A percentile compares a stretch with the other conserved stretches of the same genome.
Evolutionary conservation across 345 rosid species (phyloP).

Genomic region (Capsella bursapastoris): DNA sequence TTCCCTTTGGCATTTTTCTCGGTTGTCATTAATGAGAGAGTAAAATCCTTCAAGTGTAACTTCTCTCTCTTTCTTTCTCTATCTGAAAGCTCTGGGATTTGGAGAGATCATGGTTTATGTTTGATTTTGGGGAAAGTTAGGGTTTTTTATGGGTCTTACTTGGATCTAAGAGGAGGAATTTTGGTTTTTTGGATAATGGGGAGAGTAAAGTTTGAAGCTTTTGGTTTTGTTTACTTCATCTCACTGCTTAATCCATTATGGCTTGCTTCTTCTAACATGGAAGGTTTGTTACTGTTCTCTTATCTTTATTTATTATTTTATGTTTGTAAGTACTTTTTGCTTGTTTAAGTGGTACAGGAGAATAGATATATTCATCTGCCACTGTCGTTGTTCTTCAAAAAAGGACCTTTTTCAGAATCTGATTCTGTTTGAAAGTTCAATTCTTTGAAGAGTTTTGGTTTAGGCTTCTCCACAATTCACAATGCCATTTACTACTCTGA

Average conservation of each 20-base stretch:
- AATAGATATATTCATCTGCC: conserved; percentile 18
- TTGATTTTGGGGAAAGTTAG: conserved; percentile 43
- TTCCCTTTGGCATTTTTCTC: conserved; percentile 35
- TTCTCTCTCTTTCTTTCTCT: conserved; percentile 7
- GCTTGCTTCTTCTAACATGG: conserved; percentile 72
- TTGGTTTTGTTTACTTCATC: conserved; percentile 58
- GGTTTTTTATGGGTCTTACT: conserved; percentile 55
- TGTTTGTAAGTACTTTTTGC: conserved; percentile 8
- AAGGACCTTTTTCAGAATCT: conserved; percentile 19
- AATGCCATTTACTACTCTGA: not conserved
- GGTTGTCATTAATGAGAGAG: conserved; percentile 38
- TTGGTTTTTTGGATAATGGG: conserved; percentile 46
- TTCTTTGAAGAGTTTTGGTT: not conserved
- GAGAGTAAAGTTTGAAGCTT: conserved; percentile 47
- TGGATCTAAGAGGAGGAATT: conserved; percentile 71
- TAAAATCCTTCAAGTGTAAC: conserved; percentile 43
- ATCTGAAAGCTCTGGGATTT: conserved; percentile 28
- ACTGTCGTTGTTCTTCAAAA: conserved; percentile 28
- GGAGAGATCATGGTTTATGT: conserved; percentile 39
- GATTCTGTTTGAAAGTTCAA: conserved; percentile 33
- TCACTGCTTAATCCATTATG: conserved; percentile 55
- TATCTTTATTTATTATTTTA: conserved; percentile 16
- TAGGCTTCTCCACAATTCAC: conserved; percentile 7
- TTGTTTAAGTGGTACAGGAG: conserved; percentile 17
- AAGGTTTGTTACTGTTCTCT: conserved; percentile 57